Evolutionary conservation across 2,329 filamentous ascomycete genomes (phyloP), one percentile per base, ranked within the genome.

Genomic region (Thielaviopsis populi): DNA sequence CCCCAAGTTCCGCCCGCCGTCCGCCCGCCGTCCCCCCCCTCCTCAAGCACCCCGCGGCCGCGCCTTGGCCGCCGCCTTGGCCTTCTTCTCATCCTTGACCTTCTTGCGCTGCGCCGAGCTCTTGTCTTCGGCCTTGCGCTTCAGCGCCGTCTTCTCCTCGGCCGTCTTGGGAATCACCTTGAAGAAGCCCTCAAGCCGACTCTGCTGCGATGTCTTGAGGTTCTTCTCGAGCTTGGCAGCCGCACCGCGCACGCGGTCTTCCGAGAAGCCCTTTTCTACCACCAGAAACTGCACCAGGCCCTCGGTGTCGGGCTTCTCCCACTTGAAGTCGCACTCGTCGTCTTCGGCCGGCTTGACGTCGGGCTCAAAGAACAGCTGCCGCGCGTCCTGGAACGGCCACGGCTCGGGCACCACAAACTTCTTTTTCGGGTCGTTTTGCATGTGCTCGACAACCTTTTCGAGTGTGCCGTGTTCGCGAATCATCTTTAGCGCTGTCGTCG

Each of bases 121-220:
- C 78, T 95, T 95, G 76, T 91, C 89, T 62, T 97, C 92, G 43
- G 94, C 81, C 79, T 97, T 99, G 69, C 94, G 83, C 82, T 99
- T 99, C 71, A 95, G 77, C 50, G 75, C 85, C 63, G 87, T 86
- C 75, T 92, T 88, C 76, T 99, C 86, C 68, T 86, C 87, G 0
- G 91, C 88, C 0, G 91, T 90, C 78, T 92, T 95, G 67, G 90
- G 88, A 17, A 95, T 76, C 1, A 89, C 85, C 78, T 96, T 96
- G 81, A 99, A 99, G 78, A 99, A 99, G 0, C 94, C 94, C 72
- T 97, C 92, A 1, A 99, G 78, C 24, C 94, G 83, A 33, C 89
- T 87, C 76, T 99, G 94, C 74, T 97, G 94, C 33, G 87, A 87
- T 59, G 82, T 87, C 80, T 96, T 96, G 68, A 95, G 78, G 69